These are phyloP conservation scores for Diaporthe humulicola DNA, from an alignment of 2,329 filamentous ascomycete genomes.

Conservation along the genomic window DNA sequence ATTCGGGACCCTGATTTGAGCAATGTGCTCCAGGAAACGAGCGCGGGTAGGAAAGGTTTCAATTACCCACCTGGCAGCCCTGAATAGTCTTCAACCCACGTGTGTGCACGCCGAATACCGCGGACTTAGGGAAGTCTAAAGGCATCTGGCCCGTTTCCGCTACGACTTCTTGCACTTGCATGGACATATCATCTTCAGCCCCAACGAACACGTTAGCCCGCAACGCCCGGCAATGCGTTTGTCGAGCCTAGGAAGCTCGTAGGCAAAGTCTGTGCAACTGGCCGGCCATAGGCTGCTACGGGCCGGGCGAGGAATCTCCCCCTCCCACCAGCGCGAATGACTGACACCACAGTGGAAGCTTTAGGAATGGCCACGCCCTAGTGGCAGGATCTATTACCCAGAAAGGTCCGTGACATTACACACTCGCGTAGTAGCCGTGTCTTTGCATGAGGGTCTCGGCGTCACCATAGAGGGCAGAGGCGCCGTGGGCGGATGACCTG, in stretches of 20 bases:
- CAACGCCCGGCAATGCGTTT: neutral
- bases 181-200: neutral
- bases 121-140: slow-evolving; percentile 9
- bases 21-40: neutral
- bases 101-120: neutral
- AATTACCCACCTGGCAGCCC: neutral
- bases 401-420: neutral
- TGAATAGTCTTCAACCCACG: neutral
- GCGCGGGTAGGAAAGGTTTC: neutral
- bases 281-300: slow-evolving; percentile 7
- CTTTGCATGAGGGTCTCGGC: neutral
- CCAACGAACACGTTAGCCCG: neutral
- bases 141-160: neutral
- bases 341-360: neutral
- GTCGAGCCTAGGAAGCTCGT: neutral
- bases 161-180: neutral
- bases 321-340: neutral
- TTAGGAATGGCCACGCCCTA: neutral
- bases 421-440: slow-evolving; percentile 12
- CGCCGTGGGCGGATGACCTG: neutral
- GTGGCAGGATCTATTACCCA: slow-evolving; percentile 16
- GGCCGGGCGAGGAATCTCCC: neutral
- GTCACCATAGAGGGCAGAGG: neutral
- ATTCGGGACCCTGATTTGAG: slow-evolving; percentile 6
- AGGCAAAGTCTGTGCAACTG: slow-evolving; percentile 15